Percentiles rank a stretch among this genome's conserved stretches.
Conservation (phyloP, 2,329 filamentous ascomycete species). For the Davidsoniella neocaledoniae region DNA sequence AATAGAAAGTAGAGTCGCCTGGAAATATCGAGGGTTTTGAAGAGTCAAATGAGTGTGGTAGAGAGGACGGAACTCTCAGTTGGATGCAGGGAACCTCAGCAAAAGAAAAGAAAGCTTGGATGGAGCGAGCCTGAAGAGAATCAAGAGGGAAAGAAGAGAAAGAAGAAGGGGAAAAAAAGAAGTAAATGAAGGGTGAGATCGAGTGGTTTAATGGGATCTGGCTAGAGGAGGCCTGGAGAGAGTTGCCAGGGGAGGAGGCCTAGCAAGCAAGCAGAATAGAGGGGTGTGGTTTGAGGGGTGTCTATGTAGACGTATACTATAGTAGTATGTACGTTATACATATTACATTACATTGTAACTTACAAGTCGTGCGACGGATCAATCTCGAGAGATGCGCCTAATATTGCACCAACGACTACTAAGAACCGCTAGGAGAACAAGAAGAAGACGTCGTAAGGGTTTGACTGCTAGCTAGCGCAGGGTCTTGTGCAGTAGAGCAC, state of each 20-base stretch:
- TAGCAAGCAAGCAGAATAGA: neutral
- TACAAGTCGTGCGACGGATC: too few relatives aligned
- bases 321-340: too few relatives aligned
- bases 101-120: slow-evolving; percentile 7
- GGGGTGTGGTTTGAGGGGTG: too few relatives aligned
- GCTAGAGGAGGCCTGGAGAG: slow-evolving; percentile 3
- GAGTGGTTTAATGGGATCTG: slow-evolving; percentile 11
- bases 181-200: slow-evolving; percentile 1
- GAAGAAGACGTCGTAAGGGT: neutral
- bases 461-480: too few relatives aligned
- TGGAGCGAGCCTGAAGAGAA: slow-evolving; percentile 1
- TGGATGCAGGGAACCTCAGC: slow-evolving; percentile 9
- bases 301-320: too few relatives aligned
- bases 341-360: too few relatives aligned
- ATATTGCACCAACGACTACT: too few relatives aligned
- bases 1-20: neutral
- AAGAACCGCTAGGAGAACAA: too few relatives aligned
- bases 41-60: slow-evolving; percentile 12
- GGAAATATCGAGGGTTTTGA: neutral
- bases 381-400: neutral
- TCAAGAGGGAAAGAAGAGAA: neutral
- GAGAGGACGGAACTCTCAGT: slow-evolving; percentile 12
- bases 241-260: neutral
- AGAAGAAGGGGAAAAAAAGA: slow-evolving; percentile 3
- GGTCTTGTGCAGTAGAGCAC: too few relatives aligned